Base-by-base conservation (phyloP, 2,329 filamentous ascomycete genomes). In the Tolypocladium inflatum region DNA sequence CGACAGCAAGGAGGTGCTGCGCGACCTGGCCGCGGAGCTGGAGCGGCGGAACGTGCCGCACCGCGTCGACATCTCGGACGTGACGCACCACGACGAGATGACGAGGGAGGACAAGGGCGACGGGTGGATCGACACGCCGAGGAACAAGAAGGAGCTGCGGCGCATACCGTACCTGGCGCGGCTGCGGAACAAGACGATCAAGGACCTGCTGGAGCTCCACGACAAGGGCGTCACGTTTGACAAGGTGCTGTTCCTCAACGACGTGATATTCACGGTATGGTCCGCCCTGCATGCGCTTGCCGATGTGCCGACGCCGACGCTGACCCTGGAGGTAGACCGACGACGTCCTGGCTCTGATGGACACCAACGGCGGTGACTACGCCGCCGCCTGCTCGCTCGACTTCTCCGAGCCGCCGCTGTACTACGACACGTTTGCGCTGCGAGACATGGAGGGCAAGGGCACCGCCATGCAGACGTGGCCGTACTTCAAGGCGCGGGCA, bases 151-250 rank as follows among this genome's bases (percentile, higher is more conserved):
- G 59, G 83, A 86, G 64, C 68, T 87, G 60, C 74, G 88, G 54
- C 77, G 88, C 23, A 90, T 91, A 60, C 86, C 87, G 1, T 90
- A 86, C 67, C 73, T 91, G 23, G 80, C 88, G 1, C 77, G 73
- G 33, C 65, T 88, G 58, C 78, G 88, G 45, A 91, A 91, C 68
- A 69, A 74, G 62, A 82, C 81, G n/a, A 70, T 91, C 63, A 70
- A 80, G 60, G 84, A 86, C 10, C 66, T 90, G 61, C 67, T 78
- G 35, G 75, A 79, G 21, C 66, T 87, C 51, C 68, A 74, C 11
- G 70, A 73, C 23, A 68, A 78, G 56, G 84, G 83, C 4, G 69
- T 76, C n/a, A 73, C 62, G 11, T 78, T 85, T 65, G 83, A 86
- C 63, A 81, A 77, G 64, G 74, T 87, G 21, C 68, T 87, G 26